Percentiles rank a stretch among this genome's conserved stretches.
phyloP scores from a whole-genome alignment of 257 asterid genomes.

The Ilex asprella region DNA sequence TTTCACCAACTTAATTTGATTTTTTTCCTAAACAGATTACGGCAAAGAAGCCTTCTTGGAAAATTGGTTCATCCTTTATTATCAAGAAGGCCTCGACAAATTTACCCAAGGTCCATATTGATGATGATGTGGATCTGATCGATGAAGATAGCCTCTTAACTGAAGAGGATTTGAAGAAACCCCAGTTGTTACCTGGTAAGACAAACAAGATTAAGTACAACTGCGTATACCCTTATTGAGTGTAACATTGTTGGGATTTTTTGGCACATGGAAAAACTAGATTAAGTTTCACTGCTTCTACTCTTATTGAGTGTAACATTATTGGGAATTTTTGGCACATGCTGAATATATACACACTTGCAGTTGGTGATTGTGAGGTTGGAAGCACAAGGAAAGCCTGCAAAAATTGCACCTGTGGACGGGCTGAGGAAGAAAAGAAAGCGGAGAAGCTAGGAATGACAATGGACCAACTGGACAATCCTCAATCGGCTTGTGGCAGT shows the following conservation, averaged over 20 bases:
- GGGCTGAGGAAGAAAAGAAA: slow-evolving; percentile 90
- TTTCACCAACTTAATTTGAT: background rate
- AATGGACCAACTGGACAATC: slow-evolving; percentile 71
- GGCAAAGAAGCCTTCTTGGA: slow-evolving; percentile 91
- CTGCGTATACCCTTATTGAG: background rate
- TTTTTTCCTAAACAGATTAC: slow-evolving; percentile 28
- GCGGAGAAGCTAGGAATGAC: slow-evolving; percentile 71
- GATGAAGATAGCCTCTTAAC: slow-evolving; percentile 95
- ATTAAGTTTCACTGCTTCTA: background rate
- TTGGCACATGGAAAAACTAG: background rate
- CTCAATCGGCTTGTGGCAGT: slow-evolving; percentile 94
- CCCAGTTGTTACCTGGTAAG: slow-evolving; percentile 67
- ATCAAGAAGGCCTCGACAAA: slow-evolving; percentile 41
- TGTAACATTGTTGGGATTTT: too few relatives aligned
- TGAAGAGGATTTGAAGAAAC: slow-evolving; percentile 89
- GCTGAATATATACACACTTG: slow-evolving; percentile 5
- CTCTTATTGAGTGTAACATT: too few relatives aligned
- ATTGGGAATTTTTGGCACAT: too few relatives aligned
- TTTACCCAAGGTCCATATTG: slow-evolving; percentile 64
- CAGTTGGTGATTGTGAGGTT: slow-evolving; percentile 77
- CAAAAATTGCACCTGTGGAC: slow-evolving; percentile 87
- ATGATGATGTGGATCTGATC: slow-evolving; percentile 80
- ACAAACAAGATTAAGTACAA: background rate
- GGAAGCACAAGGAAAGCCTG: slow-evolving; percentile 87
- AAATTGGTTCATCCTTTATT: slow-evolving; percentile 82